Conservation (phyloP, 1,139 yeast genomes). For the Scheffersomyces stambukii region DNA sequence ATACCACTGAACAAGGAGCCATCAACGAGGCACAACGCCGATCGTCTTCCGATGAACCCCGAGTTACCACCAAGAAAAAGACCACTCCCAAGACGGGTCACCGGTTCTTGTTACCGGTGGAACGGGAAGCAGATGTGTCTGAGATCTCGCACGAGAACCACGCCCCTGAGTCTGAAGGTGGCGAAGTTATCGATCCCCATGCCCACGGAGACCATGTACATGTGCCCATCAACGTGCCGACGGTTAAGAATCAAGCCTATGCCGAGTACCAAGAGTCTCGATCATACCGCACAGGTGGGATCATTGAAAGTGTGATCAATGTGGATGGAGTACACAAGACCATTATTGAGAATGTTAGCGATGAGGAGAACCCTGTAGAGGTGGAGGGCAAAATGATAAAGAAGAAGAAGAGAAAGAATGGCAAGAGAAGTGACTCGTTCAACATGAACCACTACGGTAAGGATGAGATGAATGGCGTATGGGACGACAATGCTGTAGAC, state of each 20-base stretch:
- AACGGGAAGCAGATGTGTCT: conserved; percentile 28
- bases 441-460: conserved; percentile 1
- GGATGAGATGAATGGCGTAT: not conserved
- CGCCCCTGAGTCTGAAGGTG: conserved; percentile 2
- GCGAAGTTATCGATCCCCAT: conserved; percentile 1
- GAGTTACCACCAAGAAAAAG: too few species aligned
- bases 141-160: conserved; percentile 12
- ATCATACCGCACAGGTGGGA: conserved; percentile 59
- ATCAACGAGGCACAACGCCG: conserved; percentile 26
- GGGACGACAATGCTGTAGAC: not conserved
- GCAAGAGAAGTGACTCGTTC: conserved; percentile 4
- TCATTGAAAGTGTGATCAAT: conserved; percentile 78
- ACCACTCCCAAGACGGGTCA: too few species aligned
- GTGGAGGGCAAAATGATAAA: conserved; percentile 5
- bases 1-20: conserved; percentile 51
- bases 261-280: conserved; percentile 33
- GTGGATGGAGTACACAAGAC: conserved; percentile 86
- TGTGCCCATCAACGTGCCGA: conserved; percentile 4
- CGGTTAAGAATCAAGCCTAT: conserved; percentile 1
- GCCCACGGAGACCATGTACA: conserved; percentile 4
- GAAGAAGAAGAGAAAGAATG: conserved; percentile 6
- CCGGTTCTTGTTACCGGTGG: conserved; percentile 22
- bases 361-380: conserved; percentile 21
- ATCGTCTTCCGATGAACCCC: conserved; percentile 8
- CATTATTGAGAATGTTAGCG: conserved; percentile 63